Percentiles rank a stretch among this genome's conserved stretches.
Evolutionary conservation across 371 early-diverging fungal genomes (phyloP).

Genomic region (Sporodiniella umbellata): DNA sequence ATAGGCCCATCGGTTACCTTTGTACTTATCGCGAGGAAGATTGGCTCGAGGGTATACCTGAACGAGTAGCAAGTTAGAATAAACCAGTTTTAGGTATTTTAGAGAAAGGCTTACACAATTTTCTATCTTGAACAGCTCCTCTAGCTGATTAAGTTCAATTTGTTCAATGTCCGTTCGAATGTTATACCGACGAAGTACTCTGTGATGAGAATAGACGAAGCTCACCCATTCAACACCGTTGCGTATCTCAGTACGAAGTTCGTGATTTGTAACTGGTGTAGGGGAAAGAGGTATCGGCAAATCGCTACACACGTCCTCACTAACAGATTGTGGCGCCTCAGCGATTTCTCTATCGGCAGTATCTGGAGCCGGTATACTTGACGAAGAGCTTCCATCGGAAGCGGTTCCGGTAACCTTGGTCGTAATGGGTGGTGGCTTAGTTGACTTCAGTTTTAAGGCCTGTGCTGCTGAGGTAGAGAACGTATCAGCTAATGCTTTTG

Average conservation of each 20-base stretch:
- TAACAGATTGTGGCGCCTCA: too few relatives aligned
- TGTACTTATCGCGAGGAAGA: slow-evolving; percentile 59
- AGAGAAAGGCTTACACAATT: slow-evolving; percentile 33
- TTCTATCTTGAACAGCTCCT: slow-evolving; percentile 26
- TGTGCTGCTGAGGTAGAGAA: slow-evolving; percentile 5
- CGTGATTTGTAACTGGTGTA: slow-evolving; percentile 13
- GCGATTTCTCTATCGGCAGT: background rate
- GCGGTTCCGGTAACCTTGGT: background rate
- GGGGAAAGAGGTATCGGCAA: background rate
- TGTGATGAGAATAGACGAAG: slow-evolving; percentile 61
- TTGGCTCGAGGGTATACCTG: slow-evolving; percentile 66
- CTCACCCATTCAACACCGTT: slow-evolving; percentile 61
- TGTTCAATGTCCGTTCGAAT: slow-evolving; percentile 78
- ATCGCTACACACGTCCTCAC: background rate
- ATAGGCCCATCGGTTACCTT: slow-evolving; percentile 68
- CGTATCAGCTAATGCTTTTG: slow-evolving; percentile 21
- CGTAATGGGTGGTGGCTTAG: slow-evolving; percentile 8
- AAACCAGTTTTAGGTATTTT: too few relatives aligned
- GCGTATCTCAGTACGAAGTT: slow-evolving; percentile 21
- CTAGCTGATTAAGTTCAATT: slow-evolving; percentile 34
- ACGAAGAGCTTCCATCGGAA: slow-evolving; percentile 4
- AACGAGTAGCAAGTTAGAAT: too few relatives aligned
- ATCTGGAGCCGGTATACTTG: background rate
- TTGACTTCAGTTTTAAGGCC: background rate
- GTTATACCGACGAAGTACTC: slow-evolving; percentile 55